Conservation (phyloP, 306 rosid genomes). For the Pueraria montana region DNA sequence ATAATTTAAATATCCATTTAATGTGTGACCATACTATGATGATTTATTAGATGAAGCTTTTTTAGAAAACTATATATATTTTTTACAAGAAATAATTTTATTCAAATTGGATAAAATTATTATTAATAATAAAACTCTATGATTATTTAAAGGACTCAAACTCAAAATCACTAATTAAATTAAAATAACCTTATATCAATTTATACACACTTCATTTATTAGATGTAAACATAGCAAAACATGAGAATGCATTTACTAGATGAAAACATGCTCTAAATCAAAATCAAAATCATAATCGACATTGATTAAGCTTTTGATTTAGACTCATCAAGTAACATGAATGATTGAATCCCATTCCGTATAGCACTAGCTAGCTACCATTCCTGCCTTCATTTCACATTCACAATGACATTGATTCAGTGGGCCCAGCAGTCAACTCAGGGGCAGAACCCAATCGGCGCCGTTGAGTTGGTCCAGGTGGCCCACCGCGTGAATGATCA, state of each 20-base stretch:
- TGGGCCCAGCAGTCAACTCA: neutral
- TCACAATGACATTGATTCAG: neutral
- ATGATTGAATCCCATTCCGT: neutral
- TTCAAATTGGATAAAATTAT: too few species aligned
- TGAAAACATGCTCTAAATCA: neutral
- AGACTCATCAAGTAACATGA: slow-evolving; percentile 17
- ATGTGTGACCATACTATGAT: too few species aligned
- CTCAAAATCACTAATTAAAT: too few species aligned
- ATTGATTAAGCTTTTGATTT: slow-evolving; percentile 27
- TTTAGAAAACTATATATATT: too few species aligned
- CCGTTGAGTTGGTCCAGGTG: slow-evolving; percentile 31
- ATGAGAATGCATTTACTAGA: neutral
- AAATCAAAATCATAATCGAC: slow-evolving; percentile 1
- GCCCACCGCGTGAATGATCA: slow-evolving; percentile 21
- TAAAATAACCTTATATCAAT: too few species aligned
- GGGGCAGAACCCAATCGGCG: slow-evolving; percentile 12
- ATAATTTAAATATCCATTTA: too few species aligned
- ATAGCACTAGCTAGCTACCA: neutral
- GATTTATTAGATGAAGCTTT: too few species aligned
- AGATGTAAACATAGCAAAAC: neutral
- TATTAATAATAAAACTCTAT: too few species aligned
- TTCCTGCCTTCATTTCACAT: neutral
- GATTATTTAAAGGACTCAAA: too few species aligned
- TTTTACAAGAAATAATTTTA: too few species aligned
- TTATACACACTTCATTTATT: too few species aligned